Evolutionary conservation across 148 eudicot genomes (phyloP), one percentile per base, ranked within the genome.

Genomic region (Limonium bicolor): DNA sequence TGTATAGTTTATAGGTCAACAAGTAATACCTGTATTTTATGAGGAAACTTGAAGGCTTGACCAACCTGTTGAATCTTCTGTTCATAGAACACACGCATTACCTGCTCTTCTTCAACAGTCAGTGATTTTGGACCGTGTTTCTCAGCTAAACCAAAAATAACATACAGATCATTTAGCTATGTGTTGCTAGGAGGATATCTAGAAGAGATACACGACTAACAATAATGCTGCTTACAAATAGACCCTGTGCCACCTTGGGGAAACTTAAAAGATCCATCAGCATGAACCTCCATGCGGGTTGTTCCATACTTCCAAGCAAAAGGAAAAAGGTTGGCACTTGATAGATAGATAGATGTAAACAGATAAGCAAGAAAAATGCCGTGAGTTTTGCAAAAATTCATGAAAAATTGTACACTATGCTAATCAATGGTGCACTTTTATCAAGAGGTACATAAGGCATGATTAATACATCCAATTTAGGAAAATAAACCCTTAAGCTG

Each of bases 11-110:
- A 43, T 54, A 28, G 7, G 26, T 20, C 13, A 36, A 46, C 36
- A 12, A 23, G 19, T 39, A 24, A 17, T 68, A 76, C 99, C 93
- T 90, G 99, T 57, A 90, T 90, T 65, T 90, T 90, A 40, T 77
- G 83, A 2, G 95, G 95, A 47, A 92, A 85, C 48, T 60, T 67
- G 41, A 92, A 92, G 42, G 99, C 99, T 55, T 76, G 69, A 33
- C 95, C 86, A 25, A 78, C 87, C 56, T 78, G 93, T 66, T 85
- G 99, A 53, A 90, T 80, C 60, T 90, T 90, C 52, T 60, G 62
- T 60, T 92, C 95, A 53, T 70, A 92, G 62, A 78, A 85, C 53
- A 77, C 87, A 47, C 90, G 73, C 27, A 90, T 14, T 54, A 67
- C 75, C 29, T 59, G 76, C 41, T 90, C 99, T 59, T 90, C 99